Percentiles rank a stretch among this genome's conserved stretches.
These are phyloP conservation scores for Globisporangium camurandrum DNA, from an alignment of 352 stramenopile genomes.

Conservation along the genomic window DNA sequence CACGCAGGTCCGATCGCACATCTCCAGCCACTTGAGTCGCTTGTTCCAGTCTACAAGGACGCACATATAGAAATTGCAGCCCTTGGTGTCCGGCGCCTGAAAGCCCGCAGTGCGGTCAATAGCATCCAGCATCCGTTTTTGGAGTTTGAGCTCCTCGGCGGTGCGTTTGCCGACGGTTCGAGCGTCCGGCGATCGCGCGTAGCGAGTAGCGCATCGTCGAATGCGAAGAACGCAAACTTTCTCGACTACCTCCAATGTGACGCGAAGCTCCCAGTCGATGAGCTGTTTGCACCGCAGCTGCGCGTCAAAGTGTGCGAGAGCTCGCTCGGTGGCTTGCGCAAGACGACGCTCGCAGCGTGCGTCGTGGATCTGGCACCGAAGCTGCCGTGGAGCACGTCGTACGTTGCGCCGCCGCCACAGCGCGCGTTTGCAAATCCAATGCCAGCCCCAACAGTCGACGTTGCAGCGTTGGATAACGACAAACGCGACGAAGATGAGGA, in stretches of 20 bases:
- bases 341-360: constrained; percentile 42
- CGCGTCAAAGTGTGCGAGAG: constrained; percentile 51
- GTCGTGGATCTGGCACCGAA: constrained; percentile 51
- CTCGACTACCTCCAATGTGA: constrained; percentile 43
- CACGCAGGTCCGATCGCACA: constrained; percentile 24
- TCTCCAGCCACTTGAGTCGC: constrained; percentile 17
- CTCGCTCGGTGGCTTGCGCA: constrained; percentile 47
- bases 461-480: too few species aligned
- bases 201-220: constrained; percentile 19
- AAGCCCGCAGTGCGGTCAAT: constrained; percentile 32
- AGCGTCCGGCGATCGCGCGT: constrained; percentile 30
- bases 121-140: constrained; percentile 51
- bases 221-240: constrained; percentile 72
- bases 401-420: constrained; percentile 23
- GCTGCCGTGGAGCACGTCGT: constrained; percentile 60
- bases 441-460: not conserved
- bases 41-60: constrained; percentile 44
- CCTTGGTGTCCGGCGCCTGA: constrained; percentile 58
- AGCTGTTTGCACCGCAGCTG: constrained; percentile 51
- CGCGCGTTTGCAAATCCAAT: constrained; percentile 41
- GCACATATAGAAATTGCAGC: constrained; percentile 59
- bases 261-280: constrained; percentile 51
- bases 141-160: constrained; percentile 65
- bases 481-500: not conserved
- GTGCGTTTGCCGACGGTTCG: constrained; percentile 35